A percentile compares a stretch with the other conserved stretches of the same genome.
These are phyloP conservation scores for Aspergillus awamori DNA, from an alignment of 2,329 filamentous ascomycete species.

Conservation along the genomic window DNA sequence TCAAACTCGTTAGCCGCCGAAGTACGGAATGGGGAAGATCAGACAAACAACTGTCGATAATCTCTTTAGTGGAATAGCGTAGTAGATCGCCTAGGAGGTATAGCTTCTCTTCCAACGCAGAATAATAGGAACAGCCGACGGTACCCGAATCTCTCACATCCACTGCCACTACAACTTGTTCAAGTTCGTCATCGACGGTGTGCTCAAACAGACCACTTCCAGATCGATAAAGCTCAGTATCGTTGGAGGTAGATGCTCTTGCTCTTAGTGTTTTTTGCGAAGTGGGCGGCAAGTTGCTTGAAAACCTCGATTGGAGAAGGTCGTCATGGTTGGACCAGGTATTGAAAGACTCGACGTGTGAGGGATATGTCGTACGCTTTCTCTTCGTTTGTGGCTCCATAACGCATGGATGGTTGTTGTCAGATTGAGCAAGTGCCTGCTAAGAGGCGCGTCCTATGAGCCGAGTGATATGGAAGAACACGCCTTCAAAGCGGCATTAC, in stretches of 20 bases:
- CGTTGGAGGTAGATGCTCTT: constrained; percentile 16
- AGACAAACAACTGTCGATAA: constrained; percentile 60
- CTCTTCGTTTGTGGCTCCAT: constrained; percentile 17
- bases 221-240: constrained; percentile 5
- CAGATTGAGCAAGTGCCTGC: neutral
- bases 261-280: constrained; percentile 11
- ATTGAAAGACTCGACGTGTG: constrained; percentile 7
- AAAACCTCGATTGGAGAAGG: neutral
- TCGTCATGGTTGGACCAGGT: neutral
- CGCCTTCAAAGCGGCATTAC: neutral
- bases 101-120: constrained; percentile 68
- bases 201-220: constrained; percentile 36
- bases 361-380: constrained; percentile 11
- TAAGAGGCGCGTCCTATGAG: neutral
- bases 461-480: neutral
- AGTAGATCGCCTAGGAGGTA: constrained; percentile 78
- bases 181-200: constrained; percentile 54
- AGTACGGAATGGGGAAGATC: constrained; percentile 17
- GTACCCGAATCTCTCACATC: constrained; percentile 70
- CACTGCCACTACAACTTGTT: constrained; percentile 78
- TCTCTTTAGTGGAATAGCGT: constrained; percentile 66
- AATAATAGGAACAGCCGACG: constrained; percentile 84
- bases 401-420: neutral
- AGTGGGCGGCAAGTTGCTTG: neutral
- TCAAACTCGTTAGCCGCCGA: constrained; percentile 22